phyloP scores from a whole-genome alignment of 176 grass and related monocot genomes.

The Cenchrus fungigraminus region DNA sequence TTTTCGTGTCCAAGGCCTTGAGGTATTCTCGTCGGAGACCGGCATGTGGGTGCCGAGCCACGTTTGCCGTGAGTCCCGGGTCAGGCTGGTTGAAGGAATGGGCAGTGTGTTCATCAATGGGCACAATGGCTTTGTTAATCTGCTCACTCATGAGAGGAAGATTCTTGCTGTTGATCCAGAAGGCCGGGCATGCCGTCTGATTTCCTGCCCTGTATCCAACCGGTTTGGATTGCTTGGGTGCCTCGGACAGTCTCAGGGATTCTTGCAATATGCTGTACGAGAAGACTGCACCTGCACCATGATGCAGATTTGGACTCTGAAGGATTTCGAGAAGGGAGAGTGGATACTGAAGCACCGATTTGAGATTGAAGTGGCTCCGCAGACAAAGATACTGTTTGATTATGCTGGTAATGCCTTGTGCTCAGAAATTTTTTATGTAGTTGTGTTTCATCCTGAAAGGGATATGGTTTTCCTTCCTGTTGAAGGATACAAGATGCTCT shows the following conservation, averaged over 20 bases:
- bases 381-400: neutral
- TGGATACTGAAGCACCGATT: constrained; percentile 28
- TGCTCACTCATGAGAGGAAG: constrained; percentile 33
- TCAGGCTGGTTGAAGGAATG: neutral
- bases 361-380: neutral
- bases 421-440: constrained; percentile 21
- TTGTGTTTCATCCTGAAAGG: constrained; percentile 33
- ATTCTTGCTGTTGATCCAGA: neutral
- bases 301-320: constrained; percentile 35
- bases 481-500: constrained; percentile 36
- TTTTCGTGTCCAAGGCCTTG: constrained; percentile 14
- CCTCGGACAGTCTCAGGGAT: constrained; percentile 31
- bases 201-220: neutral
- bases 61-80: neutral
- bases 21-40: constrained; percentile 21
- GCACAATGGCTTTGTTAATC: constrained; percentile 13
- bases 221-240: constrained; percentile 15
- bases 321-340: neutral
- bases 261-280: constrained; percentile 19
- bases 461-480: constrained; percentile 46
- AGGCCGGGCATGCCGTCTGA: neutral
- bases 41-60: neutral
- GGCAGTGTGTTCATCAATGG: constrained; percentile 16
- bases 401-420: neutral
- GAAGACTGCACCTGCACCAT: neutral